Percentiles rank a stretch among this genome's conserved stretches.
These are phyloP conservation scores for Hysterangium stoloniferum DNA, from an alignment of 768 basidiomycete genomes.

Conservation along the genomic window DNA sequence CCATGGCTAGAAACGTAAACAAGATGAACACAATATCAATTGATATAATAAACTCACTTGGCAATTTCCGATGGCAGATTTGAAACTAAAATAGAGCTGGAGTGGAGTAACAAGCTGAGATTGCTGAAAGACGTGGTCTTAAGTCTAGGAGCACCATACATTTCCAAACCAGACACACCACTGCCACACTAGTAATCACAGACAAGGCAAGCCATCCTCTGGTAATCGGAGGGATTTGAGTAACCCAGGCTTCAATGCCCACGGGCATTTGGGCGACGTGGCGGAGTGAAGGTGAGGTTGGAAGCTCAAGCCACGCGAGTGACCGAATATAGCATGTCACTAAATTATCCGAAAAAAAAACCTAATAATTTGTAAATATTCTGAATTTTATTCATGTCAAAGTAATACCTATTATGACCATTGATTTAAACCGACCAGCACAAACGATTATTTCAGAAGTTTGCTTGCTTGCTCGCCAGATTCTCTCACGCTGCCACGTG, in stretches of 20 bases:
- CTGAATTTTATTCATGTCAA: too few species aligned
- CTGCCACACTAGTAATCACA: constrained; percentile 74
- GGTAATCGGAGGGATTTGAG: constrained; percentile 87
- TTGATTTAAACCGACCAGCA: too few species aligned
- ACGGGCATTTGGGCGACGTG: constrained; percentile 70
- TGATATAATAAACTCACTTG: constrained; percentile 46
- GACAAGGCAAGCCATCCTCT: constrained; percentile 77
- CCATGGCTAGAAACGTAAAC: constrained; percentile 58
- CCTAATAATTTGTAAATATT: too few species aligned
- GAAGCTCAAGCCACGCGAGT: too few species aligned
- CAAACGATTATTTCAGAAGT: too few species aligned
- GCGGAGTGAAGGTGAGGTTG: too few species aligned
- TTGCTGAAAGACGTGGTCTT: constrained; percentile 60
- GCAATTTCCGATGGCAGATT: constrained; percentile 70
- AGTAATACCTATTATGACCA: too few species aligned
- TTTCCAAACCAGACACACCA: constrained; percentile 75
- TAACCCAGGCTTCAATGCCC: constrained; percentile 85
- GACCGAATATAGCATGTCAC: too few species aligned
- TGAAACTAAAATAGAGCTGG: constrained; percentile 89
- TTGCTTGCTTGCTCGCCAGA: too few species aligned
- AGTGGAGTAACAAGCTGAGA: constrained; percentile 84
- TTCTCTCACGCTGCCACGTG: too few species aligned
- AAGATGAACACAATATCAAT: constrained; percentile 17
- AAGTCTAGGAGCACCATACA: too few species aligned
- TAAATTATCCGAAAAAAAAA: too few species aligned